phyloP scores from a whole-genome alignment of 1,284 basidiomycete genomes.

The Macrocystidia cucumis region DNA sequence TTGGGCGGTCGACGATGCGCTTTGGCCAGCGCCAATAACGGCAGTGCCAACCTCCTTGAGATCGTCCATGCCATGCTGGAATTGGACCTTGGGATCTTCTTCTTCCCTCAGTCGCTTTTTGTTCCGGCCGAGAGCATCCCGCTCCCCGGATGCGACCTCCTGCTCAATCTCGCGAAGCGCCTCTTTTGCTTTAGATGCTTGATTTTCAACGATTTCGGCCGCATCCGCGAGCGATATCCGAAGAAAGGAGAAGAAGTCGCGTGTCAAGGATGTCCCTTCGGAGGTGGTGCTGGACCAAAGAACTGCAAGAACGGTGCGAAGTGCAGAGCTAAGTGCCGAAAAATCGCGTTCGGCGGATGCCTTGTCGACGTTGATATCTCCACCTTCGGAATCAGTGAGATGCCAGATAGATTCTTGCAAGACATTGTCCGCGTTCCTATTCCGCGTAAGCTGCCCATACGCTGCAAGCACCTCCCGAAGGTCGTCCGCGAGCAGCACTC shows the following conservation, averaged over 20 bases:
- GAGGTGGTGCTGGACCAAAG: conserved; percentile 43
- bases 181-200: conserved; percentile 42
- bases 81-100: conserved; percentile 37
- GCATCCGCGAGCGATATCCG: conserved; percentile 57
- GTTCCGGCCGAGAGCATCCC: conserved; percentile 46
- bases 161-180: conserved; percentile 43
- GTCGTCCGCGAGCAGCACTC: conserved; percentile 38
- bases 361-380: conserved; percentile 23
- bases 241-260: conserved; percentile 55
- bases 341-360: conserved; percentile 42
- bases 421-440: conserved; percentile 55
- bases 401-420: conserved; percentile 60
- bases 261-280: conserved; percentile 44
- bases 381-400: conserved; percentile 38
- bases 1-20: conserved; percentile 28
- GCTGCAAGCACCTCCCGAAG: conserved; percentile 41
- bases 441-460: conserved; percentile 40
- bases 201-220: conserved; percentile 44
- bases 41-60: conserved; percentile 47
- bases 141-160: conserved; percentile 49
- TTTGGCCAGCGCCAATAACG: conserved; percentile 45
- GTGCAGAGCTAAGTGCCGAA: conserved; percentile 34
- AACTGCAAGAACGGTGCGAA: conserved; percentile 41
- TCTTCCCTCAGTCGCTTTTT: conserved; percentile 35
- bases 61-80: conserved; percentile 58